Percentiles rank a stretch among this genome's conserved stretches.
Conservation (phyloP, 257 asterid genomes). For the Nicotiana tabacum region DNA sequence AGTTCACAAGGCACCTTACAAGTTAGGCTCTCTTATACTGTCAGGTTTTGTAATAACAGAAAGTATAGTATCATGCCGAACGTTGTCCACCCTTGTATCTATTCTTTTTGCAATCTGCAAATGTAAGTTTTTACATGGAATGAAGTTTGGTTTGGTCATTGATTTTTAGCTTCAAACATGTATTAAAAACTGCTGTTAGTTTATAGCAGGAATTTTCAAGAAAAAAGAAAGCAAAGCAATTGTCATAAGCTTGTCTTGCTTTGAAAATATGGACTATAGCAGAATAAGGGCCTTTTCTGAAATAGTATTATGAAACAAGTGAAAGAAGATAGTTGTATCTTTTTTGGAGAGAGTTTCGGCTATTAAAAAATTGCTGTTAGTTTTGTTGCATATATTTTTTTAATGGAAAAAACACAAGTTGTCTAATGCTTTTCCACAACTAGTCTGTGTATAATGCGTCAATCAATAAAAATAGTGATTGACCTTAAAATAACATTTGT, state of each 20-base stretch:
- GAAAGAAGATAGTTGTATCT: neutral
- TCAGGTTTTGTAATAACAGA: neutral
- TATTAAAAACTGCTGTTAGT: neutral
- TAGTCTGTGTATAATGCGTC: too few species aligned
- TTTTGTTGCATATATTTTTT: neutral
- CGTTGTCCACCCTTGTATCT: slow-evolving; percentile 3
- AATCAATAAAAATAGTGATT: too few species aligned
- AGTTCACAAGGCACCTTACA: neutral
- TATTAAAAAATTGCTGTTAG: neutral
- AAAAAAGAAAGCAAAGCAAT: too few species aligned
- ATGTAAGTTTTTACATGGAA: neutral
- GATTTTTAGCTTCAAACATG: neutral
- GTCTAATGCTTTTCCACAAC: too few species aligned
- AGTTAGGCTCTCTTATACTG: neutral
- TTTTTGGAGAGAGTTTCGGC: neutral
- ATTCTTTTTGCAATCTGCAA: neutral
- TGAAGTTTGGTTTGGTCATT: neutral
- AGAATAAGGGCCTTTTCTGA: neutral
- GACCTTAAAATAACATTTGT: too few species aligned
- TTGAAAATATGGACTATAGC: too few species aligned
- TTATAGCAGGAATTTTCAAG: too few species aligned
- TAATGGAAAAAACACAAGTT: too few species aligned
- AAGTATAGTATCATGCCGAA: neutral
- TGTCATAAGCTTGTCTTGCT: neutral
- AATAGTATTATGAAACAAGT: neutral